Conservation (phyloP, 371 early-diverging fungal genomes). For the Apophysomyces elegans region DNA sequence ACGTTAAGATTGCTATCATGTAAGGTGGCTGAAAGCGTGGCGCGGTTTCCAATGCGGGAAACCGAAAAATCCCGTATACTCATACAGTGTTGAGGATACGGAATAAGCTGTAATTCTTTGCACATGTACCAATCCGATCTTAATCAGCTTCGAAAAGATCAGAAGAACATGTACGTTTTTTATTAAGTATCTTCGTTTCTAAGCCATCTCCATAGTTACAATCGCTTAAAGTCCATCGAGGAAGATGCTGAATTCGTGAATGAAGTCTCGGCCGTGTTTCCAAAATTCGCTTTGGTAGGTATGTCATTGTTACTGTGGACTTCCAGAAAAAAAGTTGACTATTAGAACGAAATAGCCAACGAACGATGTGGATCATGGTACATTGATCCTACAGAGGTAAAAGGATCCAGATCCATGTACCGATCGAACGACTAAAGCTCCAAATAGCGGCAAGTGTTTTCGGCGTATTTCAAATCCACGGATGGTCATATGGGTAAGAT, state of each 20-base stretch:
- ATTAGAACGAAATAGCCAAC: slow-evolving; percentile 52
- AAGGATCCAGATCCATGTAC: not conserved
- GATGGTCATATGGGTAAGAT: slow-evolving; percentile 84
- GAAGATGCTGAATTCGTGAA: slow-evolving; percentile 78
- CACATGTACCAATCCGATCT: slow-evolving; percentile 26
- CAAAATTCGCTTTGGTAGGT: slow-evolving; percentile 69
- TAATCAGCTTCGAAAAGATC: slow-evolving; percentile 46
- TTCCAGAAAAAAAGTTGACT: not conserved
- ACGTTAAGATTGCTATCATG: too few species aligned
- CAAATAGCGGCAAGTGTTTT: slow-evolving; percentile 53
- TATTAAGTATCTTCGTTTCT: not conserved
- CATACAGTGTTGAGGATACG: too few species aligned
- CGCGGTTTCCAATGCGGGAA: too few species aligned
- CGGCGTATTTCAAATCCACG: slow-evolving; percentile 90
- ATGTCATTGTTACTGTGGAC: slow-evolving; percentile 14
- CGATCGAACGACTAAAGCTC: not conserved
- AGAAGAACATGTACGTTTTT: slow-evolving; percentile 42
- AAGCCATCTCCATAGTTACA: slow-evolving; percentile 52
- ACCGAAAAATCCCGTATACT: too few species aligned
- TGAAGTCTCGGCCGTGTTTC: slow-evolving; percentile 57
- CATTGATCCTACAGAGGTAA: slow-evolving; percentile 65
- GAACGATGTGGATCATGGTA: slow-evolving; percentile 90
- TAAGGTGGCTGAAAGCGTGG: too few species aligned
- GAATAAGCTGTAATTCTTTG: too few species aligned
- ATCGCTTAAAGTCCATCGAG: slow-evolving; percentile 79